Base-by-base conservation (phyloP, 1,139 yeast species). In the Groenewaldozyma sp. region DNA sequence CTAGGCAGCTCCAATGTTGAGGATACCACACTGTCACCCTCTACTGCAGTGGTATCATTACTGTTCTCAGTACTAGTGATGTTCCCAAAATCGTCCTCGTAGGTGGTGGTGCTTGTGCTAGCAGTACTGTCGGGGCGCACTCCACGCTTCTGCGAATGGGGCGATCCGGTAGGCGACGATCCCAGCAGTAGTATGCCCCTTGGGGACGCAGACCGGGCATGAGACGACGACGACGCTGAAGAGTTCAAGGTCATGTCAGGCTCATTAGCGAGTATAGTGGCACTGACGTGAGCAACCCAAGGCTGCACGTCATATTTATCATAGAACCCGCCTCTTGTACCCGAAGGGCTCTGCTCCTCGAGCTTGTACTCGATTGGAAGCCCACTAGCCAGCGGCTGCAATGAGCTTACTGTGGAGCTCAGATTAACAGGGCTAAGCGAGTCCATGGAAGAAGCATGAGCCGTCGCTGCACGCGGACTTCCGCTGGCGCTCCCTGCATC, bases 301-400 rank as follows among this genome's bases (percentile, higher is more conserved):
- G 33, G 18, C 18, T 29, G 33, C 4, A 29, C 19, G n/a, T 18
- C 17, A 18, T 29, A 29, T 21, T 29, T 29, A 21, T 29, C 33
- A 29, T 16, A 29, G 17, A 16, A 29, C 6, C 33, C 33, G 4
- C 33, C 33, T 9, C 33, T 7, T 4, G 33, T 29, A 9, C 33
- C 33, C 9, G 33, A 29, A 6, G 33, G 33, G 19, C 17, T 18
- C 17, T 14, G 14, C n/a, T 29, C 33, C 13, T 29, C 33, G 13
- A 29, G 18, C 20, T 21, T 19, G 17, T 29, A 29, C 20, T 29
- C 33, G 10, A 29, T 10, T 5, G 33, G 33, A 5, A 29, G n/a
- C n/a, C n/a, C n/a, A n/a, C n/a, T n/a, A n/a, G n/a, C n/a, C n/a
- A n/a, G n/a, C n/a, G n/a, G n/a, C n/a, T n/a, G n/a, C n/a, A n/a